phyloP scores from a whole-genome alignment of 2,329 filamentous ascomycete genomes.

The Pseudogymnoascus sp. region DNA sequence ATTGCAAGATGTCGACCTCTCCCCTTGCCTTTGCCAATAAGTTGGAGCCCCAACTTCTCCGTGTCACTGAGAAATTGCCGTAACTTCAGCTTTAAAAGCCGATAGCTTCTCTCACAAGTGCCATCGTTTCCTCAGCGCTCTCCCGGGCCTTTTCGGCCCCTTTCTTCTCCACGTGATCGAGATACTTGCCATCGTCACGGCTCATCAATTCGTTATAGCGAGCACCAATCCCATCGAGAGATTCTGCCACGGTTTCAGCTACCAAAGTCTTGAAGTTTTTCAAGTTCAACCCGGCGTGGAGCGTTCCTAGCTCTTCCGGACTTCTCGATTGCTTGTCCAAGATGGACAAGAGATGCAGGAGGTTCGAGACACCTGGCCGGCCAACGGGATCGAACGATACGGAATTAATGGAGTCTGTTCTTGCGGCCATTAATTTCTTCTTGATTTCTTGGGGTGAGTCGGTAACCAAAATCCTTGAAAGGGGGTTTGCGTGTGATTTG shows the following conservation, averaged over 20 bases:
- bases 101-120: conserved; percentile 34
- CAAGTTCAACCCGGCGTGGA: conserved; percentile 39
- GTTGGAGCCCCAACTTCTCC: not conserved
- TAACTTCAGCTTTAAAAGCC: conserved; percentile 26
- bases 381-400: conserved; percentile 63
- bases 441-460: conserved; percentile 57
- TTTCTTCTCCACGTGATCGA: conserved; percentile 49
- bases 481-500: conserved; percentile 67
- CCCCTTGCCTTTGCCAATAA: not conserved
- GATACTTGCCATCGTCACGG: conserved; percentile 39
- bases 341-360: conserved; percentile 71
- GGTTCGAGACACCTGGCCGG: conserved; percentile 79
- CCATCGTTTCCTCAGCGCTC: conserved; percentile 49
- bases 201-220: conserved; percentile 46
- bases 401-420: conserved; percentile 62
- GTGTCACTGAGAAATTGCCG: not conserved
- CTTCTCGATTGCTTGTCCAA: conserved; percentile 43
- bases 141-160: conserved; percentile 54
- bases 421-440: conserved; percentile 60
- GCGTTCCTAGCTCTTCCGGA: conserved; percentile 34
- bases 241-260: conserved; percentile 46
- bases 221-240: conserved; percentile 47
- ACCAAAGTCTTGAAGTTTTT: conserved; percentile 57
- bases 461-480: conserved; percentile 76
- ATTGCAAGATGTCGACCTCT: not conserved